Percentiles rank a stretch among this genome's conserved stretches.
Evolutionary conservation across 768 basidiomycete genomes (phyloP).

Genomic region (Hypholoma fasciculare): DNA sequence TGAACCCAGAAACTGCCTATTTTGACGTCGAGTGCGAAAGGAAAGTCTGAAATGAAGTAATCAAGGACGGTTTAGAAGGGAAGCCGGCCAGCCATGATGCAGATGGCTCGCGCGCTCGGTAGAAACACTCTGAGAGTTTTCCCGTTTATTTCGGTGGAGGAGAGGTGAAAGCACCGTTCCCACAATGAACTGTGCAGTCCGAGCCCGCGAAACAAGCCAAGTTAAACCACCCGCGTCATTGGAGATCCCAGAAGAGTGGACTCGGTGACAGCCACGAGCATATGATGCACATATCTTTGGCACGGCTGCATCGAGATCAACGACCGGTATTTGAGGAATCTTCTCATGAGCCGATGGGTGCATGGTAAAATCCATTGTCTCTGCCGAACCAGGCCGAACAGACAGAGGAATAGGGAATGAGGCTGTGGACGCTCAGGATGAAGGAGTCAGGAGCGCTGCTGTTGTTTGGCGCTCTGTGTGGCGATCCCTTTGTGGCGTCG

Average conservation of each 20-base stretch:
- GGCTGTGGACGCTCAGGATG: neutral
- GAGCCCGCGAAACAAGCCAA: conserved; percentile 10
- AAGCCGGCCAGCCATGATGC: conserved; percentile 12
- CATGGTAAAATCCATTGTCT: neutral
- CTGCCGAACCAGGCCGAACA: conserved; percentile 1
- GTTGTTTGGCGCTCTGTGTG: neutral
- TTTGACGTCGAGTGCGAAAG: conserved; percentile 21
- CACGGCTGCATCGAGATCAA: conserved; percentile 5
- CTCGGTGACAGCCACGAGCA: conserved; percentile 12
- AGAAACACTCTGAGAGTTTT: conserved; percentile 9
- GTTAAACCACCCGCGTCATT: conserved; percentile 14
- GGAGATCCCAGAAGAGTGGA: conserved; percentile 13
- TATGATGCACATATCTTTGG: conserved; percentile 11
- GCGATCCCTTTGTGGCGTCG: neutral
- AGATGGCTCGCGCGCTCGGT: conserved; percentile 8
- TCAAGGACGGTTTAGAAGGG: conserved; percentile 12
- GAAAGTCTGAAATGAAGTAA: conserved; percentile 9
- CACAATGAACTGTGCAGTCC: conserved; percentile 12
- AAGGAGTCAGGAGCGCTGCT: neutral
- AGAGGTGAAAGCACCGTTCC: conserved; percentile 9
- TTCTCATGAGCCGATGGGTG: neutral
- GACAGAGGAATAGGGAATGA: neutral
- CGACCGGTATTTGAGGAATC: conserved; percentile 1
- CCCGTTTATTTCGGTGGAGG: conserved; percentile 20
- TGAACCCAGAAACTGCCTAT: conserved; percentile 9